Base-by-base conservation (phyloP, 208 protist species). In the Jaenimonas drosophilae region DNA sequence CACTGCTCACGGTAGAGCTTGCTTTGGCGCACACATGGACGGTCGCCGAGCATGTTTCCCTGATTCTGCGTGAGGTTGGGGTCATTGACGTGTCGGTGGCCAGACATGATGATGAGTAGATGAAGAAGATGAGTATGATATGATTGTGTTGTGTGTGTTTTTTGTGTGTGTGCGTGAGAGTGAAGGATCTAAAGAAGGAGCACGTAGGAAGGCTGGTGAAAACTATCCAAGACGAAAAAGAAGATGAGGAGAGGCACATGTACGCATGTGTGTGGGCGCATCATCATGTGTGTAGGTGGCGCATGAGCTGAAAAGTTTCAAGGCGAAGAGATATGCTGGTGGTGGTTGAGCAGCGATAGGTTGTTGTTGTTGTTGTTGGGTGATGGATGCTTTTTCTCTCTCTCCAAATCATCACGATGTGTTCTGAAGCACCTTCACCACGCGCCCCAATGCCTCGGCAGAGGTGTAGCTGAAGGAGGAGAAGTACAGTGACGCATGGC, bases 11-110 rank as follows among this genome's bases (percentile, higher is more conserved):
- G 69, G 66, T 88, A 88, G 11, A 88, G 60, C 14, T 68, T 61
- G 34, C 70, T 86, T 64, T 93, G 84, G 2, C 84, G 79, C n/a
- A 93, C 84, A 46, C 84, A 90, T 2, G 84, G 80, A n/a, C 84
- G 72, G 44, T 85, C 72, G 32, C 84, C 84, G 24, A 93, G 64
- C 21, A 83, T 43, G 76, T 93, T 93, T 48, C 77, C 80, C 59
- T 88, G 78, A 44, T 94, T 94, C 55, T 89, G 78, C 9, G 84
- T 87, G 28, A 83, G 58, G 41, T 48, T 59, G 2, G 74, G 70
- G 48, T 77, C 73, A 11, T 42, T 68, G 23, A 69, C 42, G 62
- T 88, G 77, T 7, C 44, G 48, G 59, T 91, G 77, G 24, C 83
- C 83, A 16, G 54, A 59, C 70, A 80, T 81, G 33, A 5, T 42